phyloP scores from a whole-genome alignment of 2,329 filamentous ascomycete genomes.

The Hymenoscyphus linearis region DNA sequence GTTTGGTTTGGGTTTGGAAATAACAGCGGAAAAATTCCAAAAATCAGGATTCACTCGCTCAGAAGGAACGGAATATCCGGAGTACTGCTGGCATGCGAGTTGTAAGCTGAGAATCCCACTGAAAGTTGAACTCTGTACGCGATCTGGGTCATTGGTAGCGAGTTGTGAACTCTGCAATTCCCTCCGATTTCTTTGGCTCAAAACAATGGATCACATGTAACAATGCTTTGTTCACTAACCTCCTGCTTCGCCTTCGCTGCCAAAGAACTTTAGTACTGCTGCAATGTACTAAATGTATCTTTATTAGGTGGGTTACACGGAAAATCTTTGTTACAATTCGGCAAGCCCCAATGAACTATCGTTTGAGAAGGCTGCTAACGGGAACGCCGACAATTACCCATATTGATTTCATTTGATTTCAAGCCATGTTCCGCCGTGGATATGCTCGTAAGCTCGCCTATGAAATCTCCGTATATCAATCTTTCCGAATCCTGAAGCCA shows the following conservation, averaged over 20 bases:
- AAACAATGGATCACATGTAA: not conserved
- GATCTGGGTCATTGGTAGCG: not conserved
- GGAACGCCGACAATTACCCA: not conserved
- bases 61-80: not conserved
- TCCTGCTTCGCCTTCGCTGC: not conserved
- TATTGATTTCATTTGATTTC: not conserved
- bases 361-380: not conserved
- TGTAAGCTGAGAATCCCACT: not conserved
- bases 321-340: not conserved
- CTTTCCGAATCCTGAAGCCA: not conserved
- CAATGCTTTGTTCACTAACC: not conserved
- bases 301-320: not conserved
- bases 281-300: not conserved
- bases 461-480: not conserved
- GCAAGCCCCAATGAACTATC: not conserved
- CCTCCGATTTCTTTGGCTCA: not conserved
- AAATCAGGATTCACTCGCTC: not conserved
- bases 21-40: not conserved
- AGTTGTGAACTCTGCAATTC: not conserved
- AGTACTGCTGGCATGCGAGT: not conserved
- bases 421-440: too few species aligned
- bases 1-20: too few species aligned
- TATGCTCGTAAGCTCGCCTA: not conserved
- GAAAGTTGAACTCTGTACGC: not conserved
- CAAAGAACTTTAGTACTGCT: not conserved